A percentile compares a stretch with the other conserved stretches of the same genome.
Evolutionary conservation across 768 basidiomycete species (phyloP).

Genomic region (Mycena chlorophos): DNA sequence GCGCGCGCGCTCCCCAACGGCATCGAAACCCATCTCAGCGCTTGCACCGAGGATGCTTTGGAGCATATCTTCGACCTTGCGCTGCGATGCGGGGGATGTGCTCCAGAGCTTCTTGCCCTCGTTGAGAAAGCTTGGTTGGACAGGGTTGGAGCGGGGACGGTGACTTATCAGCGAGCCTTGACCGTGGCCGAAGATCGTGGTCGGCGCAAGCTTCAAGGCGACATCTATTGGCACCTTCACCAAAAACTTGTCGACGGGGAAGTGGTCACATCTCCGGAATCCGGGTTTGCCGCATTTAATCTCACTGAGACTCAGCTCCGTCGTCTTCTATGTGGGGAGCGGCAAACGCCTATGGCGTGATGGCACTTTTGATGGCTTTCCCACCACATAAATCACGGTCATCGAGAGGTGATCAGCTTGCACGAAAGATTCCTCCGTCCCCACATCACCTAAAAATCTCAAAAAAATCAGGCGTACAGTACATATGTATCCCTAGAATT

Average conservation of each 20-base stretch:
- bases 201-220: neutral
- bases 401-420: too few species aligned
- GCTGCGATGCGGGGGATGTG: neutral
- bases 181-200: neutral
- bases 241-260: neutral
- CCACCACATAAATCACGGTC: too few species aligned
- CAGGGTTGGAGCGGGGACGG: neutral
- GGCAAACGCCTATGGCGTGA: too few species aligned
- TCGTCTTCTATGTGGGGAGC: neutral
- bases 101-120: neutral
- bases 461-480: too few species aligned
- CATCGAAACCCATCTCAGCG: neutral
- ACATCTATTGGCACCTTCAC: neutral
- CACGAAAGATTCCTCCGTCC: too few species aligned
- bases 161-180: neutral
- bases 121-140: neutral
- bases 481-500: too few species aligned
- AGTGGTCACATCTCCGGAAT: neutral
- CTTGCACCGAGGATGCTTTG: neutral
- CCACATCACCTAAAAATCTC: too few species aligned
- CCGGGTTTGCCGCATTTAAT: neutral
- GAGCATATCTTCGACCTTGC: neutral
- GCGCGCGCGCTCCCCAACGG: neutral
- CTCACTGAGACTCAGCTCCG: neutral
- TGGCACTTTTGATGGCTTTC: too few species aligned